phyloP scores from a whole-genome alignment of 148 eudicot genomes.

The Rhododendron simsii region DNA sequence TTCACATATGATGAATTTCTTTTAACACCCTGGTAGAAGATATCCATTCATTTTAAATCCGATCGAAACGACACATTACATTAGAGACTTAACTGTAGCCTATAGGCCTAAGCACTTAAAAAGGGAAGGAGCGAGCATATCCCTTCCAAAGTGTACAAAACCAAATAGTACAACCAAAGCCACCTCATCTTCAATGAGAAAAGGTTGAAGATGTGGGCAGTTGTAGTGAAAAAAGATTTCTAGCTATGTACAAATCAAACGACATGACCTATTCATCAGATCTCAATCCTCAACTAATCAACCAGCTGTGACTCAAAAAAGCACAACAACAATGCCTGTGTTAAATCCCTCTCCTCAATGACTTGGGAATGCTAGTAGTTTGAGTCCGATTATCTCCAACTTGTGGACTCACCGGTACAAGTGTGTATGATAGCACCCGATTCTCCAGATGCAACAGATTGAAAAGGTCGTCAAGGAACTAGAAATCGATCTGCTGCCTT shows the following conservation, averaged over 20 bases:
- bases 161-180: slow-evolving; percentile 14
- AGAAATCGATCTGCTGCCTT: not conserved
- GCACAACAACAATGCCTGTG: not conserved
- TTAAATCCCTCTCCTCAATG: not conserved
- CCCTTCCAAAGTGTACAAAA: not conserved
- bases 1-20: no score
- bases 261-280: not conserved
- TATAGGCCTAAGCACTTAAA: not conserved
- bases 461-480: not conserved
- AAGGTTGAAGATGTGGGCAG: slow-evolving; percentile 32
- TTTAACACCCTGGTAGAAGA: not conserved
- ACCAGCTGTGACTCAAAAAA: not conserved
- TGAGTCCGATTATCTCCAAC: not conserved
- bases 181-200: slow-evolving; percentile 52
- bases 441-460: not conserved
- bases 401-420: not conserved
- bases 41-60: not conserved
- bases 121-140: not conserved
- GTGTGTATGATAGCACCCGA: not conserved
- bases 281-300: slow-evolving; percentile 1
- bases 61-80: not conserved
- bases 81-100: not conserved
- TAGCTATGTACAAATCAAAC: slow-evolving; percentile 8
- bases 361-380: not conserved
- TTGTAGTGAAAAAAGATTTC: slow-evolving; percentile 16